Percentiles rank a stretch among this genome's conserved stretches.
Conservation (phyloP, 1,284 basidiomycete genomes). For the Sanghuangporus sanghuang region DNA sequence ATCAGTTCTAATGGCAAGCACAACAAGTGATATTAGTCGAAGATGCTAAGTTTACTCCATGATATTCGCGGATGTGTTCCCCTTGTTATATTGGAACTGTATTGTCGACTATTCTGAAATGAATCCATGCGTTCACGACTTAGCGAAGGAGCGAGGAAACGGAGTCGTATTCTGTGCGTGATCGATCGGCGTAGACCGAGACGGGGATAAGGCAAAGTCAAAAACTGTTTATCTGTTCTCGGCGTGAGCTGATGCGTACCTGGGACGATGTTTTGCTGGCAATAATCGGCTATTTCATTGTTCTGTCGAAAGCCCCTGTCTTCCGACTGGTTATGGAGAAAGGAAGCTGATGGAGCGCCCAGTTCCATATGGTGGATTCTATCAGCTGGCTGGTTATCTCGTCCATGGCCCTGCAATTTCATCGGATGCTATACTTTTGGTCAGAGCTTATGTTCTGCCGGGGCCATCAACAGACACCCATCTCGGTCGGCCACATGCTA, state of each 20-base stretch:
- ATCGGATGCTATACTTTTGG: neutral
- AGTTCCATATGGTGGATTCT: neutral
- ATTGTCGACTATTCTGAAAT: neutral
- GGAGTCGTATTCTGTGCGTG: neutral
- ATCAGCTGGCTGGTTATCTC: neutral
- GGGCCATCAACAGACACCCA: neutral
- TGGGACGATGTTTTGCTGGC: neutral
- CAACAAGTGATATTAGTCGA: neutral
- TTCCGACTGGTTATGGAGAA: too few species aligned
- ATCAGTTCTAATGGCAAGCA: neutral
- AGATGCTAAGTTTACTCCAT: neutral
- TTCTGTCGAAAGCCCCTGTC: neutral
- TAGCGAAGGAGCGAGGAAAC: neutral
- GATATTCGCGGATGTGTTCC: neutral
- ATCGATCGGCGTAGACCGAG: neutral
- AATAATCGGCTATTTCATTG: neutral
- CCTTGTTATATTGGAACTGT: neutral
- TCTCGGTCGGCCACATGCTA: neutral
- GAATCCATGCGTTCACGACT: neutral
- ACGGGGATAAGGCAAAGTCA: neutral
- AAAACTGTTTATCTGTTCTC: neutral
- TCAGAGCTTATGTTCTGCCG: neutral
- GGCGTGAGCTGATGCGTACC: neutral
- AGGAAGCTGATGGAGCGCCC: neutral
- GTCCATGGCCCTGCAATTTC: neutral